Conservation (phyloP, 1,284 basidiomycete genomes). For the Psilocybe mexicana region DNA sequence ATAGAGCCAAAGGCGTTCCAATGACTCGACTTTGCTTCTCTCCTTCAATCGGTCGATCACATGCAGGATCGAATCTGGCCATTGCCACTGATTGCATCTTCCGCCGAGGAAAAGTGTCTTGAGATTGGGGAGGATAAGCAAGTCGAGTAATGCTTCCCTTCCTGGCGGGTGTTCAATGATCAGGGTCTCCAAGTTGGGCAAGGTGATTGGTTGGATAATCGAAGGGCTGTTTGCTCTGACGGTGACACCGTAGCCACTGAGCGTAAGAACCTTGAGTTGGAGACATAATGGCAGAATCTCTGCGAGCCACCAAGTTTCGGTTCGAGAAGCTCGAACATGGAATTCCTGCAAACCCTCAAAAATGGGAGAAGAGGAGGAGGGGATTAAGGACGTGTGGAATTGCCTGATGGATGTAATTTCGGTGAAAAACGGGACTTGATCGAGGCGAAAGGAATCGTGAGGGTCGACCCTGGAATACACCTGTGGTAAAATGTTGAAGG, state of each 20-base stretch:
- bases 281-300: slow-evolving; percentile 11
- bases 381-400: slow-evolving; percentile 11
- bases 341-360: slow-evolving; percentile 15
- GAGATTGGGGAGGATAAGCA: slow-evolving; percentile 15
- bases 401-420: slow-evolving; percentile 9
- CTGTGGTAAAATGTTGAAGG: slow-evolving; percentile 7
- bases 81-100: slow-evolving; percentile 6
- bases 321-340: slow-evolving; percentile 13
- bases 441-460: not conserved
- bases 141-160: slow-evolving; percentile 9
- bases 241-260: slow-evolving; percentile 17
- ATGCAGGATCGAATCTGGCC: slow-evolving; percentile 3
- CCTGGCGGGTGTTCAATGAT: slow-evolving; percentile 19
- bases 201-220: not conserved
- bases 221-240: not conserved
- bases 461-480: not conserved
- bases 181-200: slow-evolving; percentile 15
- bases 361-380: slow-evolving; percentile 1
- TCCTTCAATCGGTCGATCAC: slow-evolving; percentile 11
- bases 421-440: slow-evolving; percentile 9
- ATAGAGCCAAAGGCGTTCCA: slow-evolving; percentile 10
- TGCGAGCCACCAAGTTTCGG: slow-evolving; percentile 16
- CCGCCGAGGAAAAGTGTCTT: slow-evolving; percentile 14
- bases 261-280: slow-evolving; percentile 13
- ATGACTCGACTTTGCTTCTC: slow-evolving; percentile 13